Evolutionary conservation across 768 basidiomycete genomes (phyloP).

Genomic region (Pleurotus pulmonarius): DNA sequence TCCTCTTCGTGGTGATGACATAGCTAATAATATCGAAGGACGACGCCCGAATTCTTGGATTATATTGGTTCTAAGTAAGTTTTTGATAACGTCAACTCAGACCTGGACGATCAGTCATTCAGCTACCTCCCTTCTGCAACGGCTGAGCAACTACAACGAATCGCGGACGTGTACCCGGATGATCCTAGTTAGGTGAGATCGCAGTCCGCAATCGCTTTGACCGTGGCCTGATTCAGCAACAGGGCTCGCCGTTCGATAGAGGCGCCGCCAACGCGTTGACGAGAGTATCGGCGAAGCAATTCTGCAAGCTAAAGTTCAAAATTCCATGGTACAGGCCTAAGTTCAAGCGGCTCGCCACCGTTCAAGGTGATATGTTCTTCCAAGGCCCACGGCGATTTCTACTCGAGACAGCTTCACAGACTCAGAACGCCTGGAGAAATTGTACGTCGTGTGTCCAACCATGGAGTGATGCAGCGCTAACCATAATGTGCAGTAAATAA

Average conservation of each 20-base stretch:
- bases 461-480: not conserved
- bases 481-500: conserved; percentile 25
- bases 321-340: conserved; percentile 22
- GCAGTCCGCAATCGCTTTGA: not conserved
- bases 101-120: not conserved
- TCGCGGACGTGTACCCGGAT: conserved; percentile 19
- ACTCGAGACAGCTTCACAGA: conserved; percentile 23
- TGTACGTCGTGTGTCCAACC: conserved; percentile 19
- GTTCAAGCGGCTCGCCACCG: conserved; percentile 34
- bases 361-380: conserved; percentile 32
- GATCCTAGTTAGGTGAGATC: conserved; percentile 12
- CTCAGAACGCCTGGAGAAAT: conserved; percentile 29
- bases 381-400: conserved; percentile 31
- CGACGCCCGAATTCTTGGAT: conserved; percentile 13
- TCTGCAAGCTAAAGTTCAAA: too few species aligned
- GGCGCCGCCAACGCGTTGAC: conserved; percentile 16
- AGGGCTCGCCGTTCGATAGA: conserved; percentile 24
- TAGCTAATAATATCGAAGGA: conserved; percentile 13
- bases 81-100: not conserved
- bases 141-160: conserved; percentile 9
- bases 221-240: not conserved
- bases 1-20: conserved; percentile 8
- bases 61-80: conserved; percentile 14
- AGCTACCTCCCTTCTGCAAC: conserved; percentile 13
- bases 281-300: conserved; percentile 8